Evolutionary conservation across 2,329 filamentous ascomycete genomes (phyloP).

Genomic region (Xylaria sp.): DNA sequence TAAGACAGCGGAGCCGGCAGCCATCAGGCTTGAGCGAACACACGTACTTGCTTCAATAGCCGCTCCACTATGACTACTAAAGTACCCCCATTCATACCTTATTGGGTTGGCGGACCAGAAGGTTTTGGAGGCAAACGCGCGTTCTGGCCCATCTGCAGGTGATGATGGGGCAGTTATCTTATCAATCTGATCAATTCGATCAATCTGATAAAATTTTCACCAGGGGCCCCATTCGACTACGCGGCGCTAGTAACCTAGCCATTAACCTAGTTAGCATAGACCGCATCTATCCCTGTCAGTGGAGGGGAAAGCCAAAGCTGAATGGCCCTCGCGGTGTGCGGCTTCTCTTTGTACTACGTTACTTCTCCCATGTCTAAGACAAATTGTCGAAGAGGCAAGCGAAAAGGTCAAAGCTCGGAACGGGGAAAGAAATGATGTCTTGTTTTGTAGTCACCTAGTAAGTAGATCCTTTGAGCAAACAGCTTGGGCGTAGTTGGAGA

Average conservation of each 20-base stretch:
- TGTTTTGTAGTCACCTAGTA: too few species aligned
- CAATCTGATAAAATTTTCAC: constrained; percentile 35
- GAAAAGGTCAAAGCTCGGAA: background rate
- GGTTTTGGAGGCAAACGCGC: background rate
- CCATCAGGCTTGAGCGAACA: background rate
- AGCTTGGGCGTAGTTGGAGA: background rate
- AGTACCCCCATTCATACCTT: background rate
- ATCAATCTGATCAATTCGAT: constrained; percentile 28
- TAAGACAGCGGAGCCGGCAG: background rate
- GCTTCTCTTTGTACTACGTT: background rate
- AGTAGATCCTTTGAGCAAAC: too few species aligned
- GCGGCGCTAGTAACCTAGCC: constrained; percentile 9
- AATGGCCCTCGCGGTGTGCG: background rate
- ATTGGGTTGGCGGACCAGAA: background rate
- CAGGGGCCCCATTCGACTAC: constrained; percentile 1
- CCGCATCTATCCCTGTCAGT: constrained; percentile 3
- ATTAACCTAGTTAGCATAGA: background rate
- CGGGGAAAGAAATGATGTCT: too few species aligned
- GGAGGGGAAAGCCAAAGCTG: constrained; percentile 2
- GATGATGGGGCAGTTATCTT: constrained; percentile 27
- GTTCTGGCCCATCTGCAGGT: constrained; percentile 13
- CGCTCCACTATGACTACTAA: background rate
- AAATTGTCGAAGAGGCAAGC: too few species aligned
- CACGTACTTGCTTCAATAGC: background rate
- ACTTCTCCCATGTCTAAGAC: background rate